Evolutionary conservation across 768 basidiomycete genomes (phyloP).

Genomic region (Polyporus arcularius): DNA sequence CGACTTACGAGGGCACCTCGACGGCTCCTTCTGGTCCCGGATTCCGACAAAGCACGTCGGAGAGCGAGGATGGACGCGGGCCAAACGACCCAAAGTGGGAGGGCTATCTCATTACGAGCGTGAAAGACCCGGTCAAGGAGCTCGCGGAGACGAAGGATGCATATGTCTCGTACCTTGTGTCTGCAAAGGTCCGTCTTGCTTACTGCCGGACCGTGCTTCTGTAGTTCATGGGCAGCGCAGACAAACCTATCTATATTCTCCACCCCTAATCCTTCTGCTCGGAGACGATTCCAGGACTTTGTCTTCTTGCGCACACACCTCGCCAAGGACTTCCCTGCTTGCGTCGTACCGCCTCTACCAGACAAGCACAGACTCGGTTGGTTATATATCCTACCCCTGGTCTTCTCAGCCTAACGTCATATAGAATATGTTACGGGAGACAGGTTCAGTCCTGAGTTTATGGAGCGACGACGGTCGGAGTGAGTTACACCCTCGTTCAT

Average conservation of each 20-base stretch:
- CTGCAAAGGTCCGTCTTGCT: slow-evolving; percentile 66
- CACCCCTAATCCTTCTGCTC: slow-evolving; percentile 66
- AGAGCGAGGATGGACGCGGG: slow-evolving; percentile 59
- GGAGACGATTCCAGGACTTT: slow-evolving; percentile 96
- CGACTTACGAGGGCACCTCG: slow-evolving; percentile 43
- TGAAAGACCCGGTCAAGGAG: slow-evolving; percentile 94
- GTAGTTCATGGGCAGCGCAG: slow-evolving; percentile 42
- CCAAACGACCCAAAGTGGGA: slow-evolving; percentile 91
- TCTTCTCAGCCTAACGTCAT: neutral
- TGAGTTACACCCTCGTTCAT: slow-evolving; percentile 40
- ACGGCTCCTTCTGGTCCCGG: slow-evolving; percentile 60
- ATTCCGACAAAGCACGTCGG: slow-evolving; percentile 78
- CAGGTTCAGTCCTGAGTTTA: slow-evolving; percentile 95
- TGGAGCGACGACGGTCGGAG: slow-evolving; percentile 90
- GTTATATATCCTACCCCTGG: slow-evolving; percentile 28
- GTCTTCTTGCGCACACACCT: slow-evolving; percentile 90
- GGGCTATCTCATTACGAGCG: slow-evolving; percentile 77
- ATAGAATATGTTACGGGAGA: slow-evolving; percentile 97
- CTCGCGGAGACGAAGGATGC: slow-evolving; percentile 96
- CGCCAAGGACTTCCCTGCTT: slow-evolving; percentile 90
- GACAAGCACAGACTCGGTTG: slow-evolving; percentile 95
- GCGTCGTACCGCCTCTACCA: slow-evolving; percentile 95
- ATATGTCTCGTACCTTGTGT: slow-evolving; percentile 92
- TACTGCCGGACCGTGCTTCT: slow-evolving; percentile 10
- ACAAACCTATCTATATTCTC: slow-evolving; percentile 91